A percentile compares a stretch with the other conserved stretches of the same genome.
Conservation (phyloP, 306 rosid species). For the Hippophae tibetana region DNA sequence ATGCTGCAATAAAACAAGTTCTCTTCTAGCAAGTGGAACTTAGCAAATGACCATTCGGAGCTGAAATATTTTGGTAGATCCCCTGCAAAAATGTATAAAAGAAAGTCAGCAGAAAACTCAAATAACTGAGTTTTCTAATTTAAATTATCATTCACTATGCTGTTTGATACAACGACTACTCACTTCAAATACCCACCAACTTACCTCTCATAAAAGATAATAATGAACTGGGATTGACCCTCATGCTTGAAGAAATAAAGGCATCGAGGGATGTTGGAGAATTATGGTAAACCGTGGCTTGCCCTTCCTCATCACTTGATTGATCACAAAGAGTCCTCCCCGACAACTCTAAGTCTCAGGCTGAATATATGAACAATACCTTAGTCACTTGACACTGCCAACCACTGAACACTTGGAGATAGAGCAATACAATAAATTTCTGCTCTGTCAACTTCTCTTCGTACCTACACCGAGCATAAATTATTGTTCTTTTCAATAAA, state of each 20-base stretch:
- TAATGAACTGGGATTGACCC: slow-evolving; percentile 79
- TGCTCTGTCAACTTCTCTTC: slow-evolving; percentile 90
- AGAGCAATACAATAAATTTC: slow-evolving; percentile 76
- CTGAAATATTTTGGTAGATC: slow-evolving; percentile 92
- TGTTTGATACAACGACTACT: background rate
- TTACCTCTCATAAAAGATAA: slow-evolving; percentile 92
- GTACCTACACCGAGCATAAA: slow-evolving; percentile 42
- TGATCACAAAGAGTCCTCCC: slow-evolving; percentile 41
- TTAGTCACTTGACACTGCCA: slow-evolving; percentile 91
- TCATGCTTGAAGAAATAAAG: slow-evolving; percentile 53
- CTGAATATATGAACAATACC: slow-evolving; percentile 87
- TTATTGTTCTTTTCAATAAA: too few species aligned
- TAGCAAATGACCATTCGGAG: slow-evolving; percentile 98
- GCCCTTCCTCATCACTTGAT: slow-evolving; percentile 38
- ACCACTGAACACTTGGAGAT: slow-evolving; percentile 84
- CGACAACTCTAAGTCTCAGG: slow-evolving; percentile 73
- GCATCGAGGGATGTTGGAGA: slow-evolving; percentile 47
- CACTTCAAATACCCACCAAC: background rate
- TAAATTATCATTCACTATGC: background rate
- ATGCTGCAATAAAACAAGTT: slow-evolving; percentile 64
- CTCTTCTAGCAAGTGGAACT: slow-evolving; percentile 66
- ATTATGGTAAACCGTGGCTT: slow-evolving; percentile 49
- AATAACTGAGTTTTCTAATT: background rate
- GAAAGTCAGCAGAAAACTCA: slow-evolving; percentile 6
- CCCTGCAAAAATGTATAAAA: slow-evolving; percentile 35